Evolutionary conservation across 495 filamentous ascomycete genomes (phyloP).

Genomic region (Hypoxylon fragiforme): DNA sequence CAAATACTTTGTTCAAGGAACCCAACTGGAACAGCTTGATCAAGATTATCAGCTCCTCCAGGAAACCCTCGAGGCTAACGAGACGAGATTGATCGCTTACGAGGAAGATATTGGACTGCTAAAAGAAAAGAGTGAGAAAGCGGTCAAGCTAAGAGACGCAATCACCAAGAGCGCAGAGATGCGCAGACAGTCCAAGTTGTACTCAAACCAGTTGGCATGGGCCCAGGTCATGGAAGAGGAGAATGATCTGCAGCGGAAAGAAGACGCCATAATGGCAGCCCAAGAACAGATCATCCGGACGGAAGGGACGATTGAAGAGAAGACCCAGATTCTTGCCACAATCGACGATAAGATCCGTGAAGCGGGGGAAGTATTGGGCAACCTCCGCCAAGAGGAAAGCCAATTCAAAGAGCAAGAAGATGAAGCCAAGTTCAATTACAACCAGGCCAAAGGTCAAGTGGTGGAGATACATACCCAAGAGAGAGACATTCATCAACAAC

Average conservation of each 20-base stretch:
- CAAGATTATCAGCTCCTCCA: slow-evolving; percentile 83
- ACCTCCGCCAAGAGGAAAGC: slow-evolving; percentile 37
- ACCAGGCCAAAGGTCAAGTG: slow-evolving; percentile 37
- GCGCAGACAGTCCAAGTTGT: slow-evolving; percentile 60
- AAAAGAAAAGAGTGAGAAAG: slow-evolving; percentile 42
- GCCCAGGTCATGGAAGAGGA: slow-evolving; percentile 61
- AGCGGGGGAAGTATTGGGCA: slow-evolving; percentile 27
- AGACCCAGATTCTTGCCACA: slow-evolving; percentile 31
- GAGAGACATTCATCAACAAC: slow-evolving; percentile 46
- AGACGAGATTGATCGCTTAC: slow-evolving; percentile 48
- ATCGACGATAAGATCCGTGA: slow-evolving; percentile 38
- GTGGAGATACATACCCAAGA: slow-evolving; percentile 47
- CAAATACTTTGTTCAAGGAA: slow-evolving; percentile 94
- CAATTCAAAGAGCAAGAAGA: slow-evolving; percentile 44
- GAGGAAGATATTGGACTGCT: slow-evolving; percentile 68
- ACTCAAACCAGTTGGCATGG: slow-evolving; percentile 70
- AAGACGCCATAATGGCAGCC: slow-evolving; percentile 39
- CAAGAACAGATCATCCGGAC: slow-evolving; percentile 34
- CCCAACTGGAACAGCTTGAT: slow-evolving; percentile 89
- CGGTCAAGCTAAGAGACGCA: slow-evolving; percentile 44
- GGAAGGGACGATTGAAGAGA: slow-evolving; percentile 32
- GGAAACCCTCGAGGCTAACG: slow-evolving; percentile 51
- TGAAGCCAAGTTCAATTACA: slow-evolving; percentile 42
- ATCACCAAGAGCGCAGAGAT: slow-evolving; percentile 44
- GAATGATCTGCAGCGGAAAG: slow-evolving; percentile 33